phyloP scores from a whole-genome alignment of 345 rosid genomes.

The Salix viminalis region DNA sequence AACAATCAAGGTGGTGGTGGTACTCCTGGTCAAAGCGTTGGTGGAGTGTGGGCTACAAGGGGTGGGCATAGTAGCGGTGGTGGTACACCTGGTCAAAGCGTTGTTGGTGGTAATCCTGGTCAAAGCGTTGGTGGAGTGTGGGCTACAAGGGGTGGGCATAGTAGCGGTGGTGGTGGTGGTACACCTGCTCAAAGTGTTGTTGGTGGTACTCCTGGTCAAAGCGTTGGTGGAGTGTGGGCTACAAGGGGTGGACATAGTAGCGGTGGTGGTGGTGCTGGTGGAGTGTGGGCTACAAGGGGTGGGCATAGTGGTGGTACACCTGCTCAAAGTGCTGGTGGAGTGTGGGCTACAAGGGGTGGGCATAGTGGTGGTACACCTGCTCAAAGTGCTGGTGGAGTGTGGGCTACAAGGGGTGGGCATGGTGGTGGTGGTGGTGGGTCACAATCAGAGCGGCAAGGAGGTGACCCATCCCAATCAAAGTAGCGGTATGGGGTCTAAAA shows the following conservation, averaged over 20 bases:
- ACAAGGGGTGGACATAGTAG: not conserved
- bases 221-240: not conserved
- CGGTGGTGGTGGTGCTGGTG: not conserved
- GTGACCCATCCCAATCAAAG: not conserved
- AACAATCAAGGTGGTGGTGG: not conserved
- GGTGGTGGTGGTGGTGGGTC: not conserved
- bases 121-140: not conserved
- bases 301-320: no score
- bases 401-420: not conserved
- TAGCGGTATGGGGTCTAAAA: not conserved
- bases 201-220: not conserved
- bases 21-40: not conserved
- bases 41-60: not conserved
- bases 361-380: not conserved
- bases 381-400: not conserved
- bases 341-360: no score
- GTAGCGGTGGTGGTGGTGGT: no score
- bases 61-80: not conserved
- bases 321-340: no score
- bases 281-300: no score
- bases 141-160: not conserved
- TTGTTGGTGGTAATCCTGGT: not conserved
- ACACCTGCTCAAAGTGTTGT: not conserved
- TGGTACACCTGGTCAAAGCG: not conserved
- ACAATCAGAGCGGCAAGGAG: not conserved